A percentile compares a stretch with the other conserved stretches of the same genome.
phyloP scores from a whole-genome alignment of 768 basidiomycete genomes.

The Kondoa subrosea region DNA sequence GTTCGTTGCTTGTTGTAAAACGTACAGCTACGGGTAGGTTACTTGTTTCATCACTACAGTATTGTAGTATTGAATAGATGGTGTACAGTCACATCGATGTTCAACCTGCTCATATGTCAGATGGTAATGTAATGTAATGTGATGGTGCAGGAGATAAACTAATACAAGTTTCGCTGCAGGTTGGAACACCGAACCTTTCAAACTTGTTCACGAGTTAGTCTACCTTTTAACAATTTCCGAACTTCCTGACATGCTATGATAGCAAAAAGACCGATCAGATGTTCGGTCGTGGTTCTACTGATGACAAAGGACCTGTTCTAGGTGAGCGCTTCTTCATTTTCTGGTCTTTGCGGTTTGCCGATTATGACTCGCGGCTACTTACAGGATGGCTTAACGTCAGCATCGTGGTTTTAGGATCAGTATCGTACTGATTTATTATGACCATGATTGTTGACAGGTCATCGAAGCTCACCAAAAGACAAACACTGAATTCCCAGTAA shows the following conservation, averaged over 20 bases:
- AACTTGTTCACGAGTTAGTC: conserved; percentile 43
- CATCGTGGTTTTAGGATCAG: too few relatives aligned
- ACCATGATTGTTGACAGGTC: conserved; percentile 30
- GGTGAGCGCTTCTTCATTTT: conserved; percentile 11
- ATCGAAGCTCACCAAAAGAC: conserved; percentile 61
- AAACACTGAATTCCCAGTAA: conserved; percentile 61
- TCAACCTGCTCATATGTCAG: conserved; percentile 58
- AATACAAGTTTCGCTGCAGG: conserved; percentile 43
- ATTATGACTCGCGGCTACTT: not conserved
- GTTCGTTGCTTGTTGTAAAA: not conserved
- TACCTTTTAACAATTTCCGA: conserved; percentile 58
- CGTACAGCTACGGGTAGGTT: not conserved
- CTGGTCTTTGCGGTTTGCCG: not conserved
- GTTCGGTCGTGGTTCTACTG: conserved; percentile 10
- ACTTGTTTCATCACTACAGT: not conserved
- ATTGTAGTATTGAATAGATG: not conserved
- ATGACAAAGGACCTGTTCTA: conserved; percentile 19
- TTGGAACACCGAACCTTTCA: conserved; percentile 76
- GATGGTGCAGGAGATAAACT: not conserved
- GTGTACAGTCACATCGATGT: conserved; percentile 60
- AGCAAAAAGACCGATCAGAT: not conserved
- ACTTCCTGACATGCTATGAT: conserved; percentile 38
- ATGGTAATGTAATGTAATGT: too few relatives aligned
- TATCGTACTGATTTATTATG: too few relatives aligned
- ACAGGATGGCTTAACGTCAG: conserved; percentile 25